Percentiles rank a stretch among this genome's conserved stretches.
These are phyloP conservation scores for Dispira simplex DNA, from an alignment of 192 early-diverging fungal species.

Conservation along the genomic window DNA sequence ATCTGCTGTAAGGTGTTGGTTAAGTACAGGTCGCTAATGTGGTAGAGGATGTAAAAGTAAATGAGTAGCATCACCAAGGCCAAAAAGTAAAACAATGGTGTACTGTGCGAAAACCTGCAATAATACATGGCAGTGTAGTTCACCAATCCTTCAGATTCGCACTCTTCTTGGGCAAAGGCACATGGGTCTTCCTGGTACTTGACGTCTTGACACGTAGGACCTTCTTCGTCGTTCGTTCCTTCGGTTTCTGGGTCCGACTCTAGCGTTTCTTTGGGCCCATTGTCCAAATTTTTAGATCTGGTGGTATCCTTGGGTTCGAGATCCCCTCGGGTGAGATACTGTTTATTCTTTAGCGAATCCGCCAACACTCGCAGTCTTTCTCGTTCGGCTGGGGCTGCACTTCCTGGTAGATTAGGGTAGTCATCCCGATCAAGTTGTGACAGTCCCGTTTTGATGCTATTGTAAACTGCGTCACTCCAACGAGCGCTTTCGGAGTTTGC, in stretches of 20 bases:
- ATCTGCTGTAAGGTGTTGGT: constrained; percentile 8
- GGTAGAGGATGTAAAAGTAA: constrained; percentile 10
- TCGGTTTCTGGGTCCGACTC: not conserved
- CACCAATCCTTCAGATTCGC: not conserved
- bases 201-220: not conserved
- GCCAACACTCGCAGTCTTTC: too few species aligned
- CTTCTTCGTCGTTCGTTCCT: not conserved
- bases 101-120: not conserved
- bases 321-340: too few species aligned
- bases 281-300: too few species aligned
- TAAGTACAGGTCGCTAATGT: constrained; percentile 7
- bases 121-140: constrained; percentile 5
- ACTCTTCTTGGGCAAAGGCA: not conserved
- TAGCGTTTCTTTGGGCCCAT: not conserved
- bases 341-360: too few species aligned
- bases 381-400: too few species aligned
- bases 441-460: too few species aligned
- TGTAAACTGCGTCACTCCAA: too few species aligned
- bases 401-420: too few species aligned
- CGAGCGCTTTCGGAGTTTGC: too few species aligned
- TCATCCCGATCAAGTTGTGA: too few species aligned
- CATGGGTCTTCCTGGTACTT: not conserved
- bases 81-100: constrained; percentile 4
- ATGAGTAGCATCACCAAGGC: not conserved
- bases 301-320: too few species aligned